Evolutionary conservation across 768 basidiomycete genomes (phyloP), one percentile per base, ranked within the genome.

Genomic region (Phanerochaete carnosa): DNA sequence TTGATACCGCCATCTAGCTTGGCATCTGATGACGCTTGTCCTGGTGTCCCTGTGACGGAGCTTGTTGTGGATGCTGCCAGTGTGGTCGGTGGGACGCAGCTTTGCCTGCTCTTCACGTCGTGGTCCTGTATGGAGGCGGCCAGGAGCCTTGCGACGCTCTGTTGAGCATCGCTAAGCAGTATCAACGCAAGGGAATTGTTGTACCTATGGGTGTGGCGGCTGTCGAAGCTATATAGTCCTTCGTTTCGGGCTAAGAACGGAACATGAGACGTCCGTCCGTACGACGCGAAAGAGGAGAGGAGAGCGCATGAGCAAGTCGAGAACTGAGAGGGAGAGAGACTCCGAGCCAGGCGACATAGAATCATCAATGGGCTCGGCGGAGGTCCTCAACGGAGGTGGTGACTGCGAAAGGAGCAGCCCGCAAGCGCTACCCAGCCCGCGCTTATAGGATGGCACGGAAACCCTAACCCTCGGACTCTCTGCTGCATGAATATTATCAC

Each of bases 121-220:
- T 57, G 59, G n/a, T 65, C 58, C 59, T 63, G 25, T 52, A 69
- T 9, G 62, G 65, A 22, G 65, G 64, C 22, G 64, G 60, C 4
- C 67, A 61, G 11, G 66, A 62, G 11, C 65, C 50, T 11, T 61
- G 59, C 37, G 68, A 60, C n/a, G 63, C 50, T n/a, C 58, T 56
- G 2, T 59, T 51, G 1, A 65, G n/a, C 9, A 60, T 28, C 8
- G 43, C 25, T n/a, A 65, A 56, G 23, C 66, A 61, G 8, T 72
- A 70, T 49, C 71, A 63, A 23, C 68, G 68, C 15, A 75, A 61
- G 32, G 73, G 60, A 7, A 72, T 56, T 8, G 72, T 56, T 2
- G 73, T 73, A 9, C 72, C 62, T 3, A 65, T 65, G 23, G 74
- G 65, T 1, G 74, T 73, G 3, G 59, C 70, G 0, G 74, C 71